These are phyloP conservation scores for Prunus kanzakura DNA, from an alignment of 306 rosid genomes.

Conservation along the genomic window DNA sequence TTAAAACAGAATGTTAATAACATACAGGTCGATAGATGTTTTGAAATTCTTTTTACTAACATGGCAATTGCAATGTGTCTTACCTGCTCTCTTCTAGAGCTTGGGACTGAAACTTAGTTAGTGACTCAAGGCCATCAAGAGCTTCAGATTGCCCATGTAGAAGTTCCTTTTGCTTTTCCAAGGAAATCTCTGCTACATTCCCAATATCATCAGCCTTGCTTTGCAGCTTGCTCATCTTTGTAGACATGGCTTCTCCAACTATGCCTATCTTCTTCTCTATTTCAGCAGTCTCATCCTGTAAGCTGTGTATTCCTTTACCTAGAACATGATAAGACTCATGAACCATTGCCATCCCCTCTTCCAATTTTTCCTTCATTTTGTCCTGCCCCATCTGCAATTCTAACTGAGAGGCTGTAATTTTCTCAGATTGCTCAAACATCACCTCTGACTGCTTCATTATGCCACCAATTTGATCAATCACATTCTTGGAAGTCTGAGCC, in stretches of 20 bases:
- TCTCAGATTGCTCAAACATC: constrained; percentile 47
- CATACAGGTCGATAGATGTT: background rate
- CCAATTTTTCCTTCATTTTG: constrained; percentile 46
- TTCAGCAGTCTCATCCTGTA: constrained; percentile 47
- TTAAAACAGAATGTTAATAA: background rate
- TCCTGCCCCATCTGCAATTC: constrained; percentile 60
- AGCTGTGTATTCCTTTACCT: constrained; percentile 44
- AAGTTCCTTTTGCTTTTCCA: constrained; percentile 65
- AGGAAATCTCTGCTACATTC: constrained; percentile 57
- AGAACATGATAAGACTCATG: constrained; percentile 48
- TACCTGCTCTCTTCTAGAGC: constrained; percentile 78
- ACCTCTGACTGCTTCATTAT: constrained; percentile 52
- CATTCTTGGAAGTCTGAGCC: constrained; percentile 35
- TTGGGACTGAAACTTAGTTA: constrained; percentile 51
- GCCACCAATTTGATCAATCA: constrained; percentile 39
- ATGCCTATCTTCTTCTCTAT: constrained; percentile 48
- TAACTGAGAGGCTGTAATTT: constrained; percentile 52
- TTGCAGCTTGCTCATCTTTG: constrained; percentile 51
- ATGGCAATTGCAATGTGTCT: background rate
- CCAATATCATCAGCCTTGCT: constrained; percentile 64
- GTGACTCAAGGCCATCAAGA: constrained; percentile 44
- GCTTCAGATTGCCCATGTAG: constrained; percentile 72
- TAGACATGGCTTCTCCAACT: constrained; percentile 63
- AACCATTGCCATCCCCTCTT: constrained; percentile 50
- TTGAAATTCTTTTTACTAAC: background rate